Evolutionary conservation across 495 filamentous ascomycete species (phyloP).

Genomic region (Penicillium samsonianum): DNA sequence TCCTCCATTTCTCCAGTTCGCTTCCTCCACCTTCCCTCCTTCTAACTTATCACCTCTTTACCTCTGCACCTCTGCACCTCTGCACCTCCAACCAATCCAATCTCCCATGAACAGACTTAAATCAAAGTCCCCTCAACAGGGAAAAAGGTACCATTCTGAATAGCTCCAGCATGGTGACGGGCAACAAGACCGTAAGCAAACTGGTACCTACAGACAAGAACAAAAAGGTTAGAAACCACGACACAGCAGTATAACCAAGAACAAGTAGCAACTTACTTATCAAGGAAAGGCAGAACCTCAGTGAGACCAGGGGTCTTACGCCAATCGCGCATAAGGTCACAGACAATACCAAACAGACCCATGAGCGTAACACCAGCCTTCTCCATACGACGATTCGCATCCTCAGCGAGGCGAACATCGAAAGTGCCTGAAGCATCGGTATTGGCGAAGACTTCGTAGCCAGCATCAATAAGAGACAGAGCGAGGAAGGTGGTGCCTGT

Average conservation of each 20-base stretch:
- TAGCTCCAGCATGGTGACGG: slow-evolving; percentile 48
- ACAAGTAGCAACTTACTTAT: slow-evolving; percentile 46
- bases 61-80: neutral
- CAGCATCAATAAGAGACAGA: slow-evolving; percentile 67
- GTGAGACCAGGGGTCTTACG: slow-evolving; percentile 62
- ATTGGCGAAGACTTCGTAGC: slow-evolving; percentile 78
- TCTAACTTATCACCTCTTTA: neutral
- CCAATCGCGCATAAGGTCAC: slow-evolving; percentile 81
- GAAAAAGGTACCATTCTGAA: slow-evolving; percentile 48
- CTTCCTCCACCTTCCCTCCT: neutral
- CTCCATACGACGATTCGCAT: slow-evolving; percentile 67
- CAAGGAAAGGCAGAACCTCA: slow-evolving; percentile 65
- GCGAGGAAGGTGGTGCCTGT: slow-evolving; percentile 69
- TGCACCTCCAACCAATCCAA: neutral
- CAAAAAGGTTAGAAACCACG: neutral
- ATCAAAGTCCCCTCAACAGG: slow-evolving; percentile 35
- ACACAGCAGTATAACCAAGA: neutral
- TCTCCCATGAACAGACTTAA: slow-evolving; percentile 8
- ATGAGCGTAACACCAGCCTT: slow-evolving; percentile 65
- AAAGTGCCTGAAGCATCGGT: slow-evolving; percentile 71
- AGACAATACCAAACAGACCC: slow-evolving; percentile 65
- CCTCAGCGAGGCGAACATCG: slow-evolving; percentile 53
- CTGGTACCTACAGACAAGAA: slow-evolving; percentile 30
- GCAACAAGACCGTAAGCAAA: slow-evolving; percentile 52
- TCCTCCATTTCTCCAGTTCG: neutral